Evolutionary conservation across 257 asterid species (phyloP), one percentile per base, ranked within the genome.

Genomic region (Ligustrum vulgare): DNA sequence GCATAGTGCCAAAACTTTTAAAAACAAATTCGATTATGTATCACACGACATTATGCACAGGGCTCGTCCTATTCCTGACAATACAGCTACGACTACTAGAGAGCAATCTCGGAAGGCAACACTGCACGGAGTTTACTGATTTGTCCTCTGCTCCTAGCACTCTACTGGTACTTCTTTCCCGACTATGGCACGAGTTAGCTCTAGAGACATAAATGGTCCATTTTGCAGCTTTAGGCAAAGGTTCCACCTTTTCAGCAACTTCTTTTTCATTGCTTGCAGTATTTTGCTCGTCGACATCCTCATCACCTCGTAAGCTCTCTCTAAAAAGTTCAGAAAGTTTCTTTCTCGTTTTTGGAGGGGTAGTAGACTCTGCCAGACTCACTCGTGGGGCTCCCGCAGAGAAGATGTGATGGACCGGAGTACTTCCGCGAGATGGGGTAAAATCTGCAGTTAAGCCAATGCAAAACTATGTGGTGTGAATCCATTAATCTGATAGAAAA

Each of bases 401-500:
- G 75, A 83, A 82, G 77, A 60, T 81, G 36, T 78, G 85, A 80
- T 89, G 94, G 36, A 88, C 87, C 3, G 97, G 98, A 11, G 96
- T 91, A 60, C 67, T 93, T 70, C 97, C 97, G 20, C 89, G 87
- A 3, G 96, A 91, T n/a, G 98, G 96, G 12, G 97, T 88, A 64
- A 88, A 93, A 78, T 90, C 98, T 91, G 84, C 78, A 31, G 1
- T 56, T 20, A 56, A 20, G 9, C 11, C 31, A 58, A n/a, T 0
- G 15, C 12, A 58, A 2, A 23, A 45, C 16, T 7, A 49, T 1
- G 37, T 35, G 37, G 37, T 35, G 37, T 35, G 37, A 34, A n/a
- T n/a, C n/a, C n/a, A n/a, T n/a, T 41, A 15, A 10, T 41, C 13
- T 41, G 49, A 41, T 41, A 41, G 11, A 15, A 41, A 43, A 12